phyloP scores from a whole-genome alignment of 257 asterid genomes.

The Solanum arcanum region DNA sequence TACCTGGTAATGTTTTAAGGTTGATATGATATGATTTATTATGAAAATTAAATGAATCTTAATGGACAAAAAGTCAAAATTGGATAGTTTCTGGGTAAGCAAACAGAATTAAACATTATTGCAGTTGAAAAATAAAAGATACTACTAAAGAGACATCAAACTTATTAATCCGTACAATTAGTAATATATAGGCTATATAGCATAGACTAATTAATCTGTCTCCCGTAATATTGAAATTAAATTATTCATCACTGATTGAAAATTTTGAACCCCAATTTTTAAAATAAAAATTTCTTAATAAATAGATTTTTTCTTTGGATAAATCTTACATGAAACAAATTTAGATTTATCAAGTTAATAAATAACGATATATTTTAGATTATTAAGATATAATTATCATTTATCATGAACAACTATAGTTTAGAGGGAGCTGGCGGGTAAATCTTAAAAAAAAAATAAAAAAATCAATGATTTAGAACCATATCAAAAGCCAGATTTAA shows the following conservation, averaged over 20 bases:
- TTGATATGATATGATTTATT: background rate
- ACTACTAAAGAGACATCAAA: background rate
- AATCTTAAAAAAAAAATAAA: no score
- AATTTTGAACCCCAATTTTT: background rate
- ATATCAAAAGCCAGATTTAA: background rate
- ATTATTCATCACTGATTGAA: background rate
- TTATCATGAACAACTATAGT: background rate
- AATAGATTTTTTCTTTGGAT: background rate
- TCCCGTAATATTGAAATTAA: background rate
- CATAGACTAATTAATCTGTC: background rate
- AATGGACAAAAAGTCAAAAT: background rate
- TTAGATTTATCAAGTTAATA: background rate
- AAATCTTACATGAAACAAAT: background rate
- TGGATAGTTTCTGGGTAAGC: background rate
- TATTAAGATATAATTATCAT: background rate
- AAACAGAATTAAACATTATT: background rate
- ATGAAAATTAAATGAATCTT: background rate
- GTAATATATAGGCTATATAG: background rate
- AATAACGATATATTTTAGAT: background rate
- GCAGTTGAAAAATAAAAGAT: background rate
- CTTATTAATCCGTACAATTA: background rate
- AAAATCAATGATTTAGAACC: background rate
- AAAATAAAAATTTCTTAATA: background rate
- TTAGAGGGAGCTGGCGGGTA: background rate
- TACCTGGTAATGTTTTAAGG: no score